Percentiles rank a stretch among this genome's conserved stretches.
phyloP scores from a whole-genome alignment of 1,284 basidiomycete species.

The Austropuccinia psidii region DNA sequence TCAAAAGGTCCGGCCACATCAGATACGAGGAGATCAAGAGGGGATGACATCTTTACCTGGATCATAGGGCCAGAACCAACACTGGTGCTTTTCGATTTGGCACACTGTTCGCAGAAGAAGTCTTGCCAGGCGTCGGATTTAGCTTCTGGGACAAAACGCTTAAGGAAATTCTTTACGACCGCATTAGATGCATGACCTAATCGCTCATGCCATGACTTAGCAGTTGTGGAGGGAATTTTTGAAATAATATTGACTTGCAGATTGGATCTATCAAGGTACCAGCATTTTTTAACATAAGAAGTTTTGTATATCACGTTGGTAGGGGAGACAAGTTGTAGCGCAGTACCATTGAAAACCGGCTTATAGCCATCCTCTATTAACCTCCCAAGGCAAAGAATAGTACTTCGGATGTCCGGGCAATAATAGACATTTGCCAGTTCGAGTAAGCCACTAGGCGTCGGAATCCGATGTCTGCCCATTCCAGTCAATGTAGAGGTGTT shows the following conservation, averaged over 20 bases:
- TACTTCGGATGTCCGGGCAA: not conserved
- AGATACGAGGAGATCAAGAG: not conserved
- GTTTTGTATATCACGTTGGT: not conserved
- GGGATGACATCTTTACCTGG: not conserved
- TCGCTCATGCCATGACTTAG: not conserved
- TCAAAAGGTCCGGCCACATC: not conserved
- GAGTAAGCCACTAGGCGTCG: not conserved
- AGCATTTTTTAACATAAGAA: no score
- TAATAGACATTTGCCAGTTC: not conserved
- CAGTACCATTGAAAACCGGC: not conserved
- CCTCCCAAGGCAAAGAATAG: not conserved
- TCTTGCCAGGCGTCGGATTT: not conserved
- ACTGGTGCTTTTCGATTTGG: not conserved
- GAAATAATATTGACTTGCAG: no score
- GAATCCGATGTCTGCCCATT: not conserved
- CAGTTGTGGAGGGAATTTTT: no score
- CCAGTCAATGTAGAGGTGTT: not conserved
- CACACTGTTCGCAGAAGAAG: slow-evolving; percentile 4
- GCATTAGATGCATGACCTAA: not conserved
- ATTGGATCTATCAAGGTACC: no score
- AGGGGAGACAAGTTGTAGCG: not conserved
- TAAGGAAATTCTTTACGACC: not conserved
- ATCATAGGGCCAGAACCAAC: no score
- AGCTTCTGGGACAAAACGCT: not conserved
- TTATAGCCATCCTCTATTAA: not conserved